Evolutionary conservation across 1,139 yeast genomes (phyloP), one percentile per base, ranked within the genome.

Genomic region (Hanseniaspora sp.): DNA sequence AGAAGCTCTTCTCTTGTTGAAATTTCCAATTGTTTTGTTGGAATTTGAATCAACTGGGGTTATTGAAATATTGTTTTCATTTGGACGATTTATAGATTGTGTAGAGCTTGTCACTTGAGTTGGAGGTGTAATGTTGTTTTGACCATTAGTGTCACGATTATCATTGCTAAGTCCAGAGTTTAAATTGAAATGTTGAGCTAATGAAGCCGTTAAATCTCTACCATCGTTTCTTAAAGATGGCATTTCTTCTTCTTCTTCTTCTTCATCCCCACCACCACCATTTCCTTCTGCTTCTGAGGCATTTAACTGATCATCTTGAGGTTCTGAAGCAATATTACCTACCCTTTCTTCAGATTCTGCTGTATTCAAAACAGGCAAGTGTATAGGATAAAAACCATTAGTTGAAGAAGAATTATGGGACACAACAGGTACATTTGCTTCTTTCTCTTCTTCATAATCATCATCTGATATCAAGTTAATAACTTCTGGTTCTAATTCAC

Each of bases 401-500:
- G 33, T 8, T 2, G 2, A 40, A 9, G 12, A 7, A 9, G 9
- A 23, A 40, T 18, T 40, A 13, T 30, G 2, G 28, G 35, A 15
- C 38, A 15, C 31, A 12, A 33, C 17, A 9, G 3, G 13, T 17
- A 7, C 9, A 29, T 3, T 18, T 12, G 29, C 37, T n/a, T 44
- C 41, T 34, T 45, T 59, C 12, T 56, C 58, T 1, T 60, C 62
- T n/a, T 63, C 65, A 18, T n/a, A n/a, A n/a, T 65, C 68, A 34
- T 67, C 70, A 37, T 67, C 70, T 57, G 67, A 64, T 59, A 67
- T 69, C 41, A 68, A 58, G 2, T 64, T 61, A 17, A 68, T 68
- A 0, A 68, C 59, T 23, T 63, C 58, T 1, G 66, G 67, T 18
- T 58, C 66, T 52, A 55, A 18, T 53, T 56, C 51, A 47, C 56